These are phyloP conservation scores for Neofusicoccum kwambonambiense DNA, from an alignment of 2,329 filamentous ascomycete species.

Conservation along the genomic window DNA sequence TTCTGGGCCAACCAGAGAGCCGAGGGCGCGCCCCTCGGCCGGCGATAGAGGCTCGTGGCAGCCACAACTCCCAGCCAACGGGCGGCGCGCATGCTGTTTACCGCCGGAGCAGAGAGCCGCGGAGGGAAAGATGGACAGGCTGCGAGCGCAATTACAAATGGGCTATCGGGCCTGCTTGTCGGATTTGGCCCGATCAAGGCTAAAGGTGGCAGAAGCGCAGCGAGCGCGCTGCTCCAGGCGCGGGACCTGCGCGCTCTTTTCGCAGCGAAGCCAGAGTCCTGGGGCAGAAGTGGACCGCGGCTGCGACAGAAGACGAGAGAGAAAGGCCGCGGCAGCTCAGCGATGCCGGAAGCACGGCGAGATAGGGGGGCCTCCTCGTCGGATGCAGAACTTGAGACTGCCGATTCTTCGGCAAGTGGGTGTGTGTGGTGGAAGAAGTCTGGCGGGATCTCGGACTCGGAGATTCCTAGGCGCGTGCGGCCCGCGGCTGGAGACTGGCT, in stretches of 20 bases:
- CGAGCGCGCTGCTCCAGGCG: background rate
- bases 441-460: constrained; percentile 16
- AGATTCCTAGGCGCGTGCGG: background rate
- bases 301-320: background rate
- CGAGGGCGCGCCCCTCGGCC: background rate
- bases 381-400: too few relatives aligned
- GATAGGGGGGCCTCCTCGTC: background rate
- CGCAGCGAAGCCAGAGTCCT: background rate
- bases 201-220: background rate
- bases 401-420: too few relatives aligned
- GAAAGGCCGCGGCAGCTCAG: too few relatives aligned
- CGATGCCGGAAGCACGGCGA: too few relatives aligned
- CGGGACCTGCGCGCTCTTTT: background rate
- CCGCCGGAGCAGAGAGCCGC: background rate
- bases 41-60: background rate
- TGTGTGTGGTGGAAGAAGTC: background rate
- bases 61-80: background rate
- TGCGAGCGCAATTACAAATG: constrained; percentile 1
- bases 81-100: background rate
- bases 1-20: background rate
- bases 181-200: background rate
- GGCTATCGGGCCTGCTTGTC: constrained; percentile 12
- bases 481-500: background rate
- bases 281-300: background rate
- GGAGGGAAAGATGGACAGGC: constrained; percentile 3